Conservation (phyloP, 2,329 filamentous ascomycete species). For the Apiospora sp. region DNA sequence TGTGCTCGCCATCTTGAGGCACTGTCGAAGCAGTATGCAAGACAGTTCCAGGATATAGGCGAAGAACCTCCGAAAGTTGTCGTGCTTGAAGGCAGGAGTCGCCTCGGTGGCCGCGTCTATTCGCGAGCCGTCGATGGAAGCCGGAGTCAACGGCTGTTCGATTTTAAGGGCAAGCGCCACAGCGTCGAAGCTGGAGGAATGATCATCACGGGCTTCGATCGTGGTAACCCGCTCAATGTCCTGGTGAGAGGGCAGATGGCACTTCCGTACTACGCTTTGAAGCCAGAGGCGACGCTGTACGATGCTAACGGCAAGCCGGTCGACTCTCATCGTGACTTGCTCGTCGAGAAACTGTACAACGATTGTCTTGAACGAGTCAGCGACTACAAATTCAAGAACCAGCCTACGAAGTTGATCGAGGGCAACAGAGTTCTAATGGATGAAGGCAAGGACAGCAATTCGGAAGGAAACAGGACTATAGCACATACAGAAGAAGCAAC, state of each 20-base stretch:
- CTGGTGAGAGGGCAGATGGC: slow-evolving; percentile 90
- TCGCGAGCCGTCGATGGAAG: slow-evolving; percentile 74
- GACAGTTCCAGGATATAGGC: slow-evolving; percentile 68
- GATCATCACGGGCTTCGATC: slow-evolving; percentile 96
- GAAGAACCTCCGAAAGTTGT: slow-evolving; percentile 78
- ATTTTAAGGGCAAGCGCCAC: slow-evolving; percentile 66
- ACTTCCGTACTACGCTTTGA: slow-evolving; percentile 83
- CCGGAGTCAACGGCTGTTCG: slow-evolving; percentile 58
- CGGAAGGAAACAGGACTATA: slow-evolving; percentile 76
- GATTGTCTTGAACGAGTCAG: slow-evolving; percentile 92
- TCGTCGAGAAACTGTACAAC: slow-evolving; percentile 93
- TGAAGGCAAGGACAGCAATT: slow-evolving; percentile 78
- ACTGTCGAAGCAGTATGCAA: slow-evolving; percentile 82
- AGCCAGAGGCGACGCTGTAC: slow-evolving; percentile 85
- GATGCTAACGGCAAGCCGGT: slow-evolving; percentile 83
- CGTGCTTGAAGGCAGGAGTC: slow-evolving; percentile 84
- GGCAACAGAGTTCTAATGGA: slow-evolving; percentile 85
- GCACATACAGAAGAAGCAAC: slow-evolving; percentile 75
- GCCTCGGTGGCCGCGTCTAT: slow-evolving; percentile 92
- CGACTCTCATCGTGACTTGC: slow-evolving; percentile 77
- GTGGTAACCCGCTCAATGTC: slow-evolving; percentile 91
- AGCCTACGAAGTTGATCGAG: slow-evolving; percentile 74
- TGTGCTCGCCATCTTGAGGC: slow-evolving; percentile 91
- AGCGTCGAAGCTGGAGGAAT: slow-evolving; percentile 98
- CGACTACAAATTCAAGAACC: slow-evolving; percentile 83